Conservation (phyloP, 106 monocot species). For the Xerophyta viscosa region DNA sequence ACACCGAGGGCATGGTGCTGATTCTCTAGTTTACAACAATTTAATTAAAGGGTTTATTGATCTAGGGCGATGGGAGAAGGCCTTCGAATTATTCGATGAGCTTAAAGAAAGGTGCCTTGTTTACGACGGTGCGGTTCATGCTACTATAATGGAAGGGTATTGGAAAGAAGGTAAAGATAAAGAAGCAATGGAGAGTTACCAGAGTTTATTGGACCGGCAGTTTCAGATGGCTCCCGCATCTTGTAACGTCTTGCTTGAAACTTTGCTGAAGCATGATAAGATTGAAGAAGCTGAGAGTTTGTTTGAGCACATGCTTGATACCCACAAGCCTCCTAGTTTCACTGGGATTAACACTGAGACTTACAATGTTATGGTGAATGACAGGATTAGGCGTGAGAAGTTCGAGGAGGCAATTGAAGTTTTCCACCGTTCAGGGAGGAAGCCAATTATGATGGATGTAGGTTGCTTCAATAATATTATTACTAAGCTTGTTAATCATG, state of each 20-base stretch:
- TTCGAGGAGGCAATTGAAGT: conserved; percentile 60
- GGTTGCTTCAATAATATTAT: conserved; percentile 86
- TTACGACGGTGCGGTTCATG: conserved; percentile 56
- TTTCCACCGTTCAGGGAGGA: conserved; percentile 57
- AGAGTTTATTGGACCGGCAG: conserved; percentile 55
- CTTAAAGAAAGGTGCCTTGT: conserved; percentile 54
- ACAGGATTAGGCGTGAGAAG: conserved; percentile 56
- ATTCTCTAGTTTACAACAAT: conserved; percentile 56
- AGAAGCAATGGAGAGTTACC: conserved; percentile 75
- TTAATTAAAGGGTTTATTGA: conserved; percentile 72
- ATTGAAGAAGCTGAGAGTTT: conserved; percentile 48
- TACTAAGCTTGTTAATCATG: conserved; percentile 62
- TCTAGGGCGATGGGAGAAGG: conserved; percentile 33
- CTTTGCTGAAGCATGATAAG: conserved; percentile 66
- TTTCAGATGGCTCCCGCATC: conserved; percentile 80
- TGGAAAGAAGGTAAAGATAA: conserved; percentile 65
- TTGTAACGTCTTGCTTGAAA: conserved; percentile 58
- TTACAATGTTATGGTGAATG: conserved; percentile 90
- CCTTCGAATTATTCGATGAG: conserved; percentile 47
- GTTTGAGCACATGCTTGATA: conserved; percentile 60
- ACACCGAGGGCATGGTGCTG: conserved; percentile 38
- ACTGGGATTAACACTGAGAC: conserved; percentile 60
- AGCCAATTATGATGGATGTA: conserved; percentile 68
- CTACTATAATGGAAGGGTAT: conserved; percentile 80
- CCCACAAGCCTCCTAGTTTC: conserved; percentile 53